Conservation (phyloP, 2,329 filamentous ascomycete species). For the Colletotrichum sp. region DNA sequence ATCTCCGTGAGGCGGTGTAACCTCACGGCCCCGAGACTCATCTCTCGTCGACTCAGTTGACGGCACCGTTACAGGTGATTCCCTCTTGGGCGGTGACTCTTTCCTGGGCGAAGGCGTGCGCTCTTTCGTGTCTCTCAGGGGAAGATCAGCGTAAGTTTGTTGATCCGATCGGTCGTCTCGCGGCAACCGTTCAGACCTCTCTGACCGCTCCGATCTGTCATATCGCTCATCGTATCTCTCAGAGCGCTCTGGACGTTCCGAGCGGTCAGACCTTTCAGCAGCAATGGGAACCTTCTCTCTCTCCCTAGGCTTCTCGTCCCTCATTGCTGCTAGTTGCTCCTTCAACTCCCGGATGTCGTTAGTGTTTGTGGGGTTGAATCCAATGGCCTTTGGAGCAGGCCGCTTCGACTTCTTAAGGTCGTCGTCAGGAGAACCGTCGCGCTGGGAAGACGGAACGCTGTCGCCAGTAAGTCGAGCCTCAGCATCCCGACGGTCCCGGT, state of each 20-base stretch:
- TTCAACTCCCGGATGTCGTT: constrained; percentile 55
- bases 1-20: constrained; percentile 35
- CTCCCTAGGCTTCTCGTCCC: constrained; percentile 21
- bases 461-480: constrained; percentile 44
- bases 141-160: constrained; percentile 16
- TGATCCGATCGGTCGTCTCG: constrained; percentile 1
- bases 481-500: constrained; percentile 41
- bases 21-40: constrained; percentile 48
- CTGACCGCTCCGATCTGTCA: not conserved
- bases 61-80: constrained; percentile 12
- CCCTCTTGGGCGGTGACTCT: constrained; percentile 10
- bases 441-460: constrained; percentile 30
- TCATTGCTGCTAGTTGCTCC: constrained; percentile 53
- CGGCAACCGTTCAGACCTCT: not conserved
- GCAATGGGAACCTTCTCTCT: constrained; percentile 9
- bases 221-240: not conserved
- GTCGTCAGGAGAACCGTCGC: constrained; percentile 47
- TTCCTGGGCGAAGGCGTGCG: constrained; percentile 16
- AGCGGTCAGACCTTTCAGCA: constrained; percentile 10
- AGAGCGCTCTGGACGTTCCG: not conserved
- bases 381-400: constrained; percentile 40
- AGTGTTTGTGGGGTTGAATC: constrained; percentile 60
- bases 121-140: constrained; percentile 3
- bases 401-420: constrained; percentile 43
- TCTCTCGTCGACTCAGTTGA: constrained; percentile 26